phyloP scores from a whole-genome alignment of 768 basidiomycete species.

The Dendrothele bispora region DNA sequence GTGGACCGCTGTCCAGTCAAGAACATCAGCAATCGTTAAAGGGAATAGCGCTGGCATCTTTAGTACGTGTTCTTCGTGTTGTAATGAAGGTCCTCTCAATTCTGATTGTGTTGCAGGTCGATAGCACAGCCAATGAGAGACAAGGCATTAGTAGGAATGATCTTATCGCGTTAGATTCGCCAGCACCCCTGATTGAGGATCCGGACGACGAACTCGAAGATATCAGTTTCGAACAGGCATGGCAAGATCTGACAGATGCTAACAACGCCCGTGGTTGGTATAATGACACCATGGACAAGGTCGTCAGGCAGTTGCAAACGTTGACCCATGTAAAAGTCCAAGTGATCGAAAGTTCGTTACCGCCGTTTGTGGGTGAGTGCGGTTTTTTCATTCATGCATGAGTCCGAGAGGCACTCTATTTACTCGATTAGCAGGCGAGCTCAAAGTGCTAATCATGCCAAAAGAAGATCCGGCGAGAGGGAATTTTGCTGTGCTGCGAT shows the following conservation, averaged over 20 bases:
- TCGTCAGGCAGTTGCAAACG: conserved; percentile 49
- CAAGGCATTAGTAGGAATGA: no score
- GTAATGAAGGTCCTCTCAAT: no score
- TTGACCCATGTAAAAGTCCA: conserved; percentile 40
- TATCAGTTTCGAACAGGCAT: conserved; percentile 33
- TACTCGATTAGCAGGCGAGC: conserved; percentile 48
- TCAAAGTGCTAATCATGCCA: conserved; percentile 54
- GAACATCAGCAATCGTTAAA: no score
- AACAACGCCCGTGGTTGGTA: conserved; percentile 68
- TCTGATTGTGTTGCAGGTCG: no score
- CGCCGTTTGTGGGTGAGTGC: conserved; percentile 60
- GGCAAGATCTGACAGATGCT: conserved; percentile 50
- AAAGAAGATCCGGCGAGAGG: conserved; percentile 11
- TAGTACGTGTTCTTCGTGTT: no score
- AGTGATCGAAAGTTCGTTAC: conserved; percentile 49
- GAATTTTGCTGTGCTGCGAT: conserved; percentile 43
- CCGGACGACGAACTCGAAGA: conserved; percentile 21
- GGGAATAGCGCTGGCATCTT: no score
- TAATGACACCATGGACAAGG: conserved; percentile 50
- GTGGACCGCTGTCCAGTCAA: no score
- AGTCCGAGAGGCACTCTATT: conserved; percentile 19
- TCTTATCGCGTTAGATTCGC: conserved; percentile 75
- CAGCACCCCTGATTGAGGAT: conserved; percentile 61
- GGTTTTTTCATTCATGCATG: conserved; percentile 4
- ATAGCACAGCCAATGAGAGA: no score